Evolutionary conservation across 495 filamentous ascomycete species (phyloP).

Genomic region (Darksidea phi): DNA sequence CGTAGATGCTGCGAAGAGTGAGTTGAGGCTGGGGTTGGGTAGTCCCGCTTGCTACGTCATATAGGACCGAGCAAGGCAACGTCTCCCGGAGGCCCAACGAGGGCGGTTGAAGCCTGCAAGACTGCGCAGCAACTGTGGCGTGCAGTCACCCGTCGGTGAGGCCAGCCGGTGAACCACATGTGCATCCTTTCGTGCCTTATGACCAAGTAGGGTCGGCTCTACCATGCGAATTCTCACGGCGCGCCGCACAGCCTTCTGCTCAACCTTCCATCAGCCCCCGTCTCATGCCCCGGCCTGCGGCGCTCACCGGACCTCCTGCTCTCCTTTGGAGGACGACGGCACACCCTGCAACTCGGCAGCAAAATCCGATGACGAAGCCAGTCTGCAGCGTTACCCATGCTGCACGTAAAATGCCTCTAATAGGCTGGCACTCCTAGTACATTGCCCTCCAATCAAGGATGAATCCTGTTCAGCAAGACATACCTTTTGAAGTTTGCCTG

Average conservation of each 20-base stretch:
- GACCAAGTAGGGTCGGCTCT: background rate
- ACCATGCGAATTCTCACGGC: background rate
- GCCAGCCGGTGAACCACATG: background rate
- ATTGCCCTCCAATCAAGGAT: background rate
- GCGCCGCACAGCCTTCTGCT: background rate
- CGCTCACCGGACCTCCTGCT: background rate
- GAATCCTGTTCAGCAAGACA: background rate
- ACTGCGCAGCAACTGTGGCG: no score
- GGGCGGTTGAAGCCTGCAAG: background rate
- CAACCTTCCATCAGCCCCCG: background rate
- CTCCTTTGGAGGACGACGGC: no score
- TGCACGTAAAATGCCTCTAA: background rate
- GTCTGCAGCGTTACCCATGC: background rate
- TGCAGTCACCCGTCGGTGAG: constrained; percentile 4
- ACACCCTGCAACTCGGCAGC: constrained; percentile 1
- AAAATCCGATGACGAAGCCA: background rate
- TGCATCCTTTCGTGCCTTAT: background rate
- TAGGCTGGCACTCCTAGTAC: background rate
- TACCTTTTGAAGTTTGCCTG: background rate
- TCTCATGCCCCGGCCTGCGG: background rate
- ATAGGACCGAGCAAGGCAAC: background rate
- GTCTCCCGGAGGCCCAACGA: background rate
- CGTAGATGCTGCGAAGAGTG: constrained; percentile 15
- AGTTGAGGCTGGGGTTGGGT: constrained; percentile 14
- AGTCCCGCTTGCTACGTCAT: background rate